Conservation (phyloP, 331 rosid species). For the Phaseolus coccineus region DNA sequence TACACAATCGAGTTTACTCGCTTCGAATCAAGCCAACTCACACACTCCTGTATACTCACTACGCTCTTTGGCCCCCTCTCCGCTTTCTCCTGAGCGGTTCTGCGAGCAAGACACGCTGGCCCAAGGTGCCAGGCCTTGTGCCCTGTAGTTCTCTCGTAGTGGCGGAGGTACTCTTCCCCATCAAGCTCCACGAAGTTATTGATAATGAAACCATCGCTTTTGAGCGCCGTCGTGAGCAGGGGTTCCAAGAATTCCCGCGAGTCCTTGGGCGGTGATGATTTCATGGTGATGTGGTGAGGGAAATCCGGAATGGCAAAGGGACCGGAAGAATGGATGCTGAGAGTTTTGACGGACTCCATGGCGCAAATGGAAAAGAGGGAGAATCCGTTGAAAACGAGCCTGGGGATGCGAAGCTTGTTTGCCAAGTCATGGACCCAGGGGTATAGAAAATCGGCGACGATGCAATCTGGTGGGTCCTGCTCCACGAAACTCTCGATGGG, state of each 20-base stretch:
- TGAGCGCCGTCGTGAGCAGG: neutral
- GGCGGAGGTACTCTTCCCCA: slow-evolving; percentile 47
- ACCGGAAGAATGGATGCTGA: neutral
- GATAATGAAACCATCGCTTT: slow-evolving; percentile 43
- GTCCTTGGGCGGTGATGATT: neutral
- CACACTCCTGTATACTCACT: slow-evolving; percentile 20
- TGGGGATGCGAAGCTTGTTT: slow-evolving; percentile 25
- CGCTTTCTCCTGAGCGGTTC: slow-evolving; percentile 3
- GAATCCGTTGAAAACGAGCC: slow-evolving; percentile 42
- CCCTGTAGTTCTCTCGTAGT: slow-evolving; percentile 45
- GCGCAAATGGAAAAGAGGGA: slow-evolving; percentile 44
- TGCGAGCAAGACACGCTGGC: slow-evolving; percentile 35
- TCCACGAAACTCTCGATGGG: slow-evolving; percentile 35
- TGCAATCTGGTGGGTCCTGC: slow-evolving; percentile 49
- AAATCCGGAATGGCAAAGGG: slow-evolving; percentile 1
- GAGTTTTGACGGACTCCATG: neutral
- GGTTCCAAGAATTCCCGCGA: neutral
- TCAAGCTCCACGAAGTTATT: slow-evolving; percentile 52
- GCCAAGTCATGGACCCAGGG: slow-evolving; percentile 47
- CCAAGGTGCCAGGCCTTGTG: slow-evolving; percentile 60
- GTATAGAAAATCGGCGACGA: slow-evolving; percentile 38
- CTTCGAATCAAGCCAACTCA: slow-evolving; percentile 55
- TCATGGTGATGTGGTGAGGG: slow-evolving; percentile 42
- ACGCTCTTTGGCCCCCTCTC: slow-evolving; percentile 27
- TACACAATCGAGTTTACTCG: slow-evolving; percentile 40